Base-by-base conservation (phyloP, 2,329 filamentous ascomycete genomes). In the Tolypocladium ophioglossoides region DNA sequence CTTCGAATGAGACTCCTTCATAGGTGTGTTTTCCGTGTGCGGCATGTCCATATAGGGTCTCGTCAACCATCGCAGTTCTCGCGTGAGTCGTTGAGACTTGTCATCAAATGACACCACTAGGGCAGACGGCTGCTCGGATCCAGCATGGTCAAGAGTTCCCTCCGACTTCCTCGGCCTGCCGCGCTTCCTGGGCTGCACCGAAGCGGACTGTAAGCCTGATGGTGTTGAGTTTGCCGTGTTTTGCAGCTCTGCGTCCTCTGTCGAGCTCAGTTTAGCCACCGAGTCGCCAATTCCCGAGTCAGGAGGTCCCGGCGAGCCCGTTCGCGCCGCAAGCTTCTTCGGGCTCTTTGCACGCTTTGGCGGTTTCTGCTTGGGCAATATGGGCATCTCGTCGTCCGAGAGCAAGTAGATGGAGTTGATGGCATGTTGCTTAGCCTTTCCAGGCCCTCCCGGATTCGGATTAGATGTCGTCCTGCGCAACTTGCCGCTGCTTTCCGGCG, bases 301-400 rank as follows among this genome's bases (percentile, higher is more conserved):
- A 3, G n/a, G 24, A 9, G 22, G 53, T 16, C 16, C 50, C 4
- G 44, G 50, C 18, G 50, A 50, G 22, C 50, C 14, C 16, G 6
- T 22, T 11, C 12, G 41, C 11, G 44, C 18, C 9, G 52, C 14
- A 8, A n/a, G n/a, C 40, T 20, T 20, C 24, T 35, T 34, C 10
- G 8, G 22, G 2, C 6, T 20, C 18, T 20, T 40, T 6, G 16
- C 9, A 0, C 30, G 7, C 8, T 24, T n/a, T n/a, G 40, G 4
- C 4, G 47, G 10, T 16, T 54, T 56, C 18, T 55, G 52, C 32
- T 56, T 57, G 5, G 58, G 55, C 24, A 62, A 41, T n/a, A 69
- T 53, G 0, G 69, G 69, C 16, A 64, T 62, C 53, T 72, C 70
- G 20, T 72, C 70, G 50, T 72, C 69, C 6, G 70, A 72, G 8